phyloP scores from a whole-genome alignment of 208 protist species.

The Herpetomonas samuelpessoai region DNA sequence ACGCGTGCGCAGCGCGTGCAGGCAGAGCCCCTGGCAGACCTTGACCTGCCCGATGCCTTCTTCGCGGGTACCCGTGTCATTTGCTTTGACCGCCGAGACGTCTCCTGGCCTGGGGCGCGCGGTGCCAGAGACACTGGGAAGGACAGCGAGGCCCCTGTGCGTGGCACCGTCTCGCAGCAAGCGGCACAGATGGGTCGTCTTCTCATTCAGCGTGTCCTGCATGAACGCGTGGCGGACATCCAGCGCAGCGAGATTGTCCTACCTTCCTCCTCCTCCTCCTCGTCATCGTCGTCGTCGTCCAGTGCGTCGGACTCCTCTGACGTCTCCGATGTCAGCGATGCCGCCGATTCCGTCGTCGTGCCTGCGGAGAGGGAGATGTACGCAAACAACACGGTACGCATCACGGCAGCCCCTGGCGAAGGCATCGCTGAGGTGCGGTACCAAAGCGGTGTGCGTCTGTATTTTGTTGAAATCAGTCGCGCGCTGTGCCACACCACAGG shows the following conservation, averaged over 20 bases:
- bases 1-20: slow-evolving; percentile 3
- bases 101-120: not conserved
- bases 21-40: slow-evolving; percentile 15
- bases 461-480: slow-evolving; percentile 46
- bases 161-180: slow-evolving; percentile 2
- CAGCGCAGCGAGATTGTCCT: slow-evolving; percentile 14
- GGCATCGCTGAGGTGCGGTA: slow-evolving; percentile 26
- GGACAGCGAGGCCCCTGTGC: not conserved
- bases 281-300: too few species aligned
- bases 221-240: slow-evolving; percentile 9
- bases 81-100: slow-evolving; percentile 28
- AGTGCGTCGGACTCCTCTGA: not conserved
- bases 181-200: slow-evolving; percentile 13
- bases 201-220: slow-evolving; percentile 23
- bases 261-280: slow-evolving; percentile 15
- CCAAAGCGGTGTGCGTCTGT: slow-evolving; percentile 43
- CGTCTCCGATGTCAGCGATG: not conserved
- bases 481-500: slow-evolving; percentile 36
- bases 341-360: not conserved
- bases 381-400: not conserved
- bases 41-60: slow-evolving; percentile 29
- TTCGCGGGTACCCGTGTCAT: slow-evolving; percentile 40
- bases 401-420: not conserved
- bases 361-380: not conserved
- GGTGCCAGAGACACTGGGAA: not conserved